These are phyloP conservation scores for Diaporthe ampelina DNA, from an alignment of 2,329 filamentous ascomycete genomes.

Conservation along the genomic window DNA sequence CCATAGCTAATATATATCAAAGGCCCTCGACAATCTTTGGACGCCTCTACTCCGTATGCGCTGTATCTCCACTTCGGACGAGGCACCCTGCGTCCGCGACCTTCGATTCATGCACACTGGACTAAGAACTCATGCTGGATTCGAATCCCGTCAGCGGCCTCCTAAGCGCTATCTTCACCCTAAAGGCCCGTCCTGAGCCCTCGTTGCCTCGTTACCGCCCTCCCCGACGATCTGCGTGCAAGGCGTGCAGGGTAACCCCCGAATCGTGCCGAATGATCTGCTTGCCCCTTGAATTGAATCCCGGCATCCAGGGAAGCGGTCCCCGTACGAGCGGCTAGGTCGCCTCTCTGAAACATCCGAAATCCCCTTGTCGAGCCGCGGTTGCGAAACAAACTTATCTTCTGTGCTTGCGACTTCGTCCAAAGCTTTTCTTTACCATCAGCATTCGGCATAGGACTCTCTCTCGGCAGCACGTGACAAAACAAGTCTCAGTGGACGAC, in stretches of 20 bases:
- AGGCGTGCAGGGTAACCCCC: neutral
- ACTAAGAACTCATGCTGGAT: neutral
- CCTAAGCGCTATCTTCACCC: neutral
- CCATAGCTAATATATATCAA: slow-evolving; percentile 16
- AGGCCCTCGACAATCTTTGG: slow-evolving; percentile 14
- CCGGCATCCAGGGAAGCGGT: neutral
- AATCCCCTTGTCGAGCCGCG: slow-evolving; percentile 5
- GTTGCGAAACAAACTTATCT: slow-evolving; percentile 5
- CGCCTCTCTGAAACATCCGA: slow-evolving; percentile 25
- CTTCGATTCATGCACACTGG: slow-evolving; percentile 1
- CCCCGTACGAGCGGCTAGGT: slow-evolving; percentile 20
- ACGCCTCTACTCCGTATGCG: neutral
- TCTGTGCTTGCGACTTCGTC: neutral
- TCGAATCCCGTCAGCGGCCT: slow-evolving; percentile 11
- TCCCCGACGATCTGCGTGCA: slow-evolving; percentile 4
- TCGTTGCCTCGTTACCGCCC: neutral
- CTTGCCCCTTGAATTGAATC: neutral
- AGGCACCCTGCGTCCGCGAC: neutral
- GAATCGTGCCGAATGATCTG: neutral
- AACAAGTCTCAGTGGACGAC: neutral
- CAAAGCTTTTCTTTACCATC: neutral
- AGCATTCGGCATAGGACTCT: neutral
- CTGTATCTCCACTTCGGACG: slow-evolving; percentile 25
- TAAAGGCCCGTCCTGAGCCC: neutral
- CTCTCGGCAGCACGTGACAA: slow-evolving; percentile 11